Evolutionary conservation across 164 flowering plant genomes (phyloP).

Genomic region (Umbilicus rupestris): DNA sequence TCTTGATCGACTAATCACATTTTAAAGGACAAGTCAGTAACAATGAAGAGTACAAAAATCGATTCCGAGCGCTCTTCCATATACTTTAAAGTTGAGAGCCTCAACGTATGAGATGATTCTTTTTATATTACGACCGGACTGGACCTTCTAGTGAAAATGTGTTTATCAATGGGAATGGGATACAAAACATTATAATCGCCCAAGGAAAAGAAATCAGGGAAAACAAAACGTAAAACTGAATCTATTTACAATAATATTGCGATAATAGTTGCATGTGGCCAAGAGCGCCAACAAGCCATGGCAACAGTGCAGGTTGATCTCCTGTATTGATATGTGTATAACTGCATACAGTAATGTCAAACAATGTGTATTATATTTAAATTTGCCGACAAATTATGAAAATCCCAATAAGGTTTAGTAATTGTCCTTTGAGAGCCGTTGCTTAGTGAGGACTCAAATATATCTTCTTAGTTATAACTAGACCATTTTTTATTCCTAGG

Average conservation of each 20-base stretch:
- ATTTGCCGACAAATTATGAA: slow-evolving; percentile 19
- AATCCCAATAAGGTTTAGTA: slow-evolving; percentile 31
- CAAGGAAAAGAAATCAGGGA: too few relatives aligned
- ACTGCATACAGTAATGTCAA: not conserved
- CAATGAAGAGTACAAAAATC: not conserved
- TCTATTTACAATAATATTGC: slow-evolving; percentile 12
- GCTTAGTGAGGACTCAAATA: slow-evolving; percentile 47
- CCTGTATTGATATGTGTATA: not conserved
- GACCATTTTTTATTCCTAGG: slow-evolving; percentile 27
- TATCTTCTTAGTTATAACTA: slow-evolving; percentile 8
- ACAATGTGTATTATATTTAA: not conserved
- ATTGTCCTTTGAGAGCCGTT: slow-evolving; percentile 24
- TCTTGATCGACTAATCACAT: not conserved
- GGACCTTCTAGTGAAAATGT: not conserved
- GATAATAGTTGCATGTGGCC: slow-evolving; percentile 19
- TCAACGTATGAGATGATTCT: not conserved
- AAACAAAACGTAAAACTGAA: slow-evolving; percentile 22
- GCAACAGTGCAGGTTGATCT: slow-evolving; percentile 20
- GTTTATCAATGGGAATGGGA: not conserved
- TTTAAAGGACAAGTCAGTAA: not conserved
- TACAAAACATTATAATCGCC: too few relatives aligned
- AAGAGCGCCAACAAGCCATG: slow-evolving; percentile 28
- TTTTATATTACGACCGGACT: not conserved
- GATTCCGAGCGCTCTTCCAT: not conserved
- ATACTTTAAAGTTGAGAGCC: not conserved